Evolutionary conservation across 768 basidiomycete genomes (phyloP), one percentile per base, ranked within the genome.

Genomic region (Cystofilobasidium macerans): DNA sequence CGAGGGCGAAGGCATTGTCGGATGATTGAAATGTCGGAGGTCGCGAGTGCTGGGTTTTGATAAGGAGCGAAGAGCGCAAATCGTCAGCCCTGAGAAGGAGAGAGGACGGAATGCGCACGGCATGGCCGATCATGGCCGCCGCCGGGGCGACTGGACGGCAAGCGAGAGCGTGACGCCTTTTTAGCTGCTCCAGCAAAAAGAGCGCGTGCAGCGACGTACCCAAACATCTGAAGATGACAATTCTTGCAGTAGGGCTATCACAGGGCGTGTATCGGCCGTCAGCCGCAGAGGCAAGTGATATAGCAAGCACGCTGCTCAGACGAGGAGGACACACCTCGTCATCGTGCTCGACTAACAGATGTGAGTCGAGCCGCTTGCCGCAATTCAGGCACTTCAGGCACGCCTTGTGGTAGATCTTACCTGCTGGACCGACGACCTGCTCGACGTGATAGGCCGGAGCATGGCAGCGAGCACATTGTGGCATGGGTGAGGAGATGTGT

Each of bases 381-480:
- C 90, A 93, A 16, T 77, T 79, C 62, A 79, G 84, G 73, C 90
- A 93, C 22, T 85, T 80, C 51, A 93, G 79, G 78, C 90, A 93
- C 28, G 83, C 84, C 87, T 90, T 70, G 57, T 71, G 62, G 68
- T 70, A 32, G 58, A 28, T 30, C 68, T 86, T 90, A 74, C 90
- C 82, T 28, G 87, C 90, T 61, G 90, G 90, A 24, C 90, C 90
- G 80, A 92, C 84, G 35, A 82, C 83, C 87, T 89, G 70, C n/a
- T 47, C 45, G n/a, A 47, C 45, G n/a, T 47, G 45, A 13, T 47
- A 47, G 22, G 45, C 45, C n/a, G 45, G 45, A 6, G 45, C 24
- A 5, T 47, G 7, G 45, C 45, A 47, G 45, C 45, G 45, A 1
- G 45, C 45, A n/a, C 45, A 47, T 9, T 6, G 45, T 20, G 24